Evolutionary conservation across 371 early-diverging fungal genomes (phyloP).

Genomic region (Mortierella sp.): DNA sequence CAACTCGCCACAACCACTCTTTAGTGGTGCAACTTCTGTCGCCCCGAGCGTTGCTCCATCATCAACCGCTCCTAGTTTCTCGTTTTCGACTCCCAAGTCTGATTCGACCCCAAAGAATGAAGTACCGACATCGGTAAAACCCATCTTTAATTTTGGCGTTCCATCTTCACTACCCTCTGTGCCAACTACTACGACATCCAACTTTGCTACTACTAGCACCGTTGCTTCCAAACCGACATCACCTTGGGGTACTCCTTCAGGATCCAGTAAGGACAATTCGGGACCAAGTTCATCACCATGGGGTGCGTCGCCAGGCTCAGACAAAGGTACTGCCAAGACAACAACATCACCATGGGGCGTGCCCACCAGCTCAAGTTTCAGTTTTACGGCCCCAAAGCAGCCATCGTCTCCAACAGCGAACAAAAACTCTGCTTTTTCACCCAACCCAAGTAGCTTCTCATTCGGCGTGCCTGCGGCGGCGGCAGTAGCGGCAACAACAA

Average conservation of each 20-base stretch:
- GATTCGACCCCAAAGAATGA: neutral
- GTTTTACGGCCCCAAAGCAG: too few species aligned
- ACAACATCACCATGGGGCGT: neutral
- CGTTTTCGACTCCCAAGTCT: conserved; percentile 11
- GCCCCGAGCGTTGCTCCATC: neutral
- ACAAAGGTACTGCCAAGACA: neutral
- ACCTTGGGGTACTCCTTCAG: too few species aligned
- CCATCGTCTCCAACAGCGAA: neutral
- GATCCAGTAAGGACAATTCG: neutral
- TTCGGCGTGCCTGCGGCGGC: neutral
- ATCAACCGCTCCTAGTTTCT: neutral
- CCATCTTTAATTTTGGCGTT: conserved; percentile 28
- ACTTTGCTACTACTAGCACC: neutral
- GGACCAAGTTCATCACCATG: neutral
- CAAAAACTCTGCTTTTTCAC: neutral
- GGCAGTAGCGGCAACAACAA: neutral
- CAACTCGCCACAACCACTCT: neutral
- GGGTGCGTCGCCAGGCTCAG: too few species aligned
- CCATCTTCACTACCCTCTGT: neutral
- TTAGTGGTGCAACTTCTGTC: neutral
- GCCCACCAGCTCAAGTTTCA: neutral
- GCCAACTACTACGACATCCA: neutral
- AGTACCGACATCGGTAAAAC: neutral
- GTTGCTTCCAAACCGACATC: neutral
- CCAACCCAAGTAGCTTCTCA: neutral